Evolutionary conservation across 1,139 yeast species (phyloP), one percentile per base, ranked within the genome.

Genomic region (Petasospora fabianii): DNA sequence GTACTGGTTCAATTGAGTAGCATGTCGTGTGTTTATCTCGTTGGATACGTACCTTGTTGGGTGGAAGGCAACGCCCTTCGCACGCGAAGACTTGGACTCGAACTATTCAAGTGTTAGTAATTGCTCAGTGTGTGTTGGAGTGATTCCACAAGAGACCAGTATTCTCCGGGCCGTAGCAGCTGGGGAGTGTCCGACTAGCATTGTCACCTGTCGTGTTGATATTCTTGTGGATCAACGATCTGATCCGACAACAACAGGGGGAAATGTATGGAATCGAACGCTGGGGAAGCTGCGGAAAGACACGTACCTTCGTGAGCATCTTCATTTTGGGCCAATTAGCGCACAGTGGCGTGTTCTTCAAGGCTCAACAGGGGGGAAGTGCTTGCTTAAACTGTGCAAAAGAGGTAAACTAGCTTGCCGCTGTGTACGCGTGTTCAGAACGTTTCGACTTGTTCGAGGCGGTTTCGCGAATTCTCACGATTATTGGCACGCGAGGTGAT

Each of bases 81-180:
- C 97, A 75, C 98, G 76, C 41, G 97, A 87, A 53, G 97, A 90
- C 76, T 94, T 94, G 58, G 97, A 88, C 71, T 94, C 98, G 67
- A 94, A 94, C 82, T 85, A 30, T 20, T 18, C 5, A 10, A 8
- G 27, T 34, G 56, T 53, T 57, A 56, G 59, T 53, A 42, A 3
- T 10, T 21, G 27, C 7, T 31, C 13, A 13, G 6, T 15, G 13
- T 4, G 4, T 6, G 18, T 13, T n/a, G n/a, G 18, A 10, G 4
- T 11, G 16, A 7, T 6, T 21, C 14, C 26, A 20, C 22, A n/a
- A n/a, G n/a, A n/a, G n/a, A n/a, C n/a, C n/a, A n/a, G n/a, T n/a
- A n/a, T n/a, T n/a, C n/a, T n/a, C n/a, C n/a, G n/a, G n/a, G n/a
- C n/a, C n/a, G n/a, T n/a, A n/a, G n/a, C n/a, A n/a, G n/a, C n/a